phyloP scores from a whole-genome alignment of 352 stramenopile genomes.

The Globisporangium orthogonon region DNA sequence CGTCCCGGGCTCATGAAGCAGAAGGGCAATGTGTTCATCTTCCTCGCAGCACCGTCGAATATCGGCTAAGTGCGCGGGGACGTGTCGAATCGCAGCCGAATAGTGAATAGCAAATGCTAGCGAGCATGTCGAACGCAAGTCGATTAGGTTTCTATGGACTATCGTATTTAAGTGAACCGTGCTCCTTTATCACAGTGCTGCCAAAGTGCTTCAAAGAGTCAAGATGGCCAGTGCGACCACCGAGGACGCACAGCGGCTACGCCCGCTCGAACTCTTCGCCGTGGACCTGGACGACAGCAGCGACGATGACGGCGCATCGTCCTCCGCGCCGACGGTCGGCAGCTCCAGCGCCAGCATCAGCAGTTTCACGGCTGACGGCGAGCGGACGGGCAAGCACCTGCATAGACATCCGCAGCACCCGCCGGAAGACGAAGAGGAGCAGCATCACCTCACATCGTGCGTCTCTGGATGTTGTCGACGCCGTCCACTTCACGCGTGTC shows the following conservation, averaged over 20 bases:
- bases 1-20: conserved; percentile 22
- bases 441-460: conserved; percentile 43
- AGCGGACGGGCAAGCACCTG: not conserved
- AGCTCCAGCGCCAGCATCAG: conserved; percentile 4
- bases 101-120: too few relatives aligned
- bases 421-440: conserved; percentile 3
- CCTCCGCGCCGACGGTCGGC: conserved; percentile 18
- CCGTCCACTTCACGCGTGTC: too few relatives aligned
- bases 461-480: not conserved
- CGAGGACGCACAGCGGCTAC: conserved; percentile 5
- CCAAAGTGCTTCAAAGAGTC: not conserved
- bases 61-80: conserved; percentile 1
- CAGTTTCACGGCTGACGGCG: conserved; percentile 1
- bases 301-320: conserved; percentile 14
- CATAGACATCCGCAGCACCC: too few relatives aligned
- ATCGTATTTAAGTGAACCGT: too few relatives aligned
- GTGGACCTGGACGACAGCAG: conserved; percentile 19
- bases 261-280: conserved; percentile 21
- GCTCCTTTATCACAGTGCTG: too few relatives aligned
- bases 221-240: too few relatives aligned
- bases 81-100: too few relatives aligned
- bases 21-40: conserved; percentile 29
- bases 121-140: too few relatives aligned
- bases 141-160: too few relatives aligned
- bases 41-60: conserved; percentile 22